Evolutionary conservation across 768 basidiomycete species (phyloP).

Genomic region (Russula dissimulans): DNA sequence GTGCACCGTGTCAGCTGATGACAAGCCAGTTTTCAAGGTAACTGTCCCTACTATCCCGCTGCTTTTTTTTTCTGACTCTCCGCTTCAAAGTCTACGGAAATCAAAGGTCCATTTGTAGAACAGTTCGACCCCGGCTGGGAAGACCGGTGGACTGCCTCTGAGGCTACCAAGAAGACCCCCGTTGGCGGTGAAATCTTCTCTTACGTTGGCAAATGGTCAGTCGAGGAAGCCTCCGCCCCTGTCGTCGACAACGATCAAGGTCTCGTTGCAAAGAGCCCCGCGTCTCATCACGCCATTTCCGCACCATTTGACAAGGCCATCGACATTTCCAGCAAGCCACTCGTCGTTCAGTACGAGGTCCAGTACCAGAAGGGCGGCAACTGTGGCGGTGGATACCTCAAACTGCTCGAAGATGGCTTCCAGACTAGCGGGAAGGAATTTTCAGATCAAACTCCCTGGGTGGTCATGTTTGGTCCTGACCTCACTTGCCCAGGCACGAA

Average conservation of each 20-base stretch:
- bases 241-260: slow-evolving; percentile 82
- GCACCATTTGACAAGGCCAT: slow-evolving; percentile 74
- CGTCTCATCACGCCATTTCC: slow-evolving; percentile 97
- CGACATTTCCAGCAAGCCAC: slow-evolving; percentile 72
- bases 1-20: slow-evolving; percentile 49
- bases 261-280: slow-evolving; percentile 93
- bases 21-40: slow-evolving; percentile 63
- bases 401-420: slow-evolving; percentile 90
- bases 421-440: slow-evolving; percentile 91
- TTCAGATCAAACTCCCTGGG: slow-evolving; percentile 88
- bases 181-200: slow-evolving; percentile 94
- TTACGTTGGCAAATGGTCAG: slow-evolving; percentile 95
- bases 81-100: slow-evolving; percentile 49
- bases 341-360: slow-evolving; percentile 98
- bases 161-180: slow-evolving; percentile 96
- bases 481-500: slow-evolving; percentile 87
- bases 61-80: slow-evolving; percentile 7
- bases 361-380: slow-evolving; percentile 99
- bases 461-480: slow-evolving; percentile 97
- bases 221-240: slow-evolving; percentile 75
- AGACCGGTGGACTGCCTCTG: slow-evolving; percentile 90
- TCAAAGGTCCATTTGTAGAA: slow-evolving; percentile 89
- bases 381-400: slow-evolving; percentile 98
- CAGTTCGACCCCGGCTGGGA: slow-evolving; percentile 92
- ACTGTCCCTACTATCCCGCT: not conserved